Conservation (phyloP, 306 rosid species). For the Elaeagnus macrophylla region DNA sequence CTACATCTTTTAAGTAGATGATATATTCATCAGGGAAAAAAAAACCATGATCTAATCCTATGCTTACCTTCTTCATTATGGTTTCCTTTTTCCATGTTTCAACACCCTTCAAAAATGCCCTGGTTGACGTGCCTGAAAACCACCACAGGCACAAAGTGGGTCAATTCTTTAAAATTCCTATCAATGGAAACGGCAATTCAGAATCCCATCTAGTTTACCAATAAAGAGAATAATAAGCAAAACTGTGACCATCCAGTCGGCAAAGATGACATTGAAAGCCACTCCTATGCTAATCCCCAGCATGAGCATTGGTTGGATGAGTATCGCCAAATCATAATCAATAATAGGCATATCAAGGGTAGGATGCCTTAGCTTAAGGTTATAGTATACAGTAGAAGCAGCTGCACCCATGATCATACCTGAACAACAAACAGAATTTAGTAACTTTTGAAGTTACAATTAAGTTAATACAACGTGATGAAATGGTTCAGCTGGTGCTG, state of each 20-base stretch:
- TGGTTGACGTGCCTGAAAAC: slow-evolving; percentile 64
- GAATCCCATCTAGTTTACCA: slow-evolving; percentile 30
- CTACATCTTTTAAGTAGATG: too few relatives aligned
- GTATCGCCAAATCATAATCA: slow-evolving; percentile 82
- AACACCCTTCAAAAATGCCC: slow-evolving; percentile 77
- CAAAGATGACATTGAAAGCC: slow-evolving; percentile 66
- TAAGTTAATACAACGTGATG: neutral
- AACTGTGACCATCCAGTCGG: slow-evolving; percentile 93
- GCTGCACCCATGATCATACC: slow-evolving; percentile 98
- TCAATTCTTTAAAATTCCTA: slow-evolving; percentile 1
- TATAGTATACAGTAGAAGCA: slow-evolving; percentile 66
- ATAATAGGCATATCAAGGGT: slow-evolving; percentile 61
- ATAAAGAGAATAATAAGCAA: slow-evolving; percentile 71
- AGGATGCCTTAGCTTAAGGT: slow-evolving; percentile 77
- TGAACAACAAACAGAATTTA: slow-evolving; percentile 18
- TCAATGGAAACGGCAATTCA: neutral
- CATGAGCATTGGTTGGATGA: slow-evolving; percentile 94
- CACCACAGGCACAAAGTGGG: neutral
- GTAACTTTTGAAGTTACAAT: neutral
- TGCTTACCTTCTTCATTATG: slow-evolving; percentile 54
- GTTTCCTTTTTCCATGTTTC: slow-evolving; percentile 95
- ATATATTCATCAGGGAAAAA: too few relatives aligned
- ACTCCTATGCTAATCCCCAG: slow-evolving; percentile 93
- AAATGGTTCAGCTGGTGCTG: neutral
- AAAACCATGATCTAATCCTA: neutral